Evolutionary conservation across 2,329 filamentous ascomycete species (phyloP).

Genomic region (Blumeria hordei): DNA sequence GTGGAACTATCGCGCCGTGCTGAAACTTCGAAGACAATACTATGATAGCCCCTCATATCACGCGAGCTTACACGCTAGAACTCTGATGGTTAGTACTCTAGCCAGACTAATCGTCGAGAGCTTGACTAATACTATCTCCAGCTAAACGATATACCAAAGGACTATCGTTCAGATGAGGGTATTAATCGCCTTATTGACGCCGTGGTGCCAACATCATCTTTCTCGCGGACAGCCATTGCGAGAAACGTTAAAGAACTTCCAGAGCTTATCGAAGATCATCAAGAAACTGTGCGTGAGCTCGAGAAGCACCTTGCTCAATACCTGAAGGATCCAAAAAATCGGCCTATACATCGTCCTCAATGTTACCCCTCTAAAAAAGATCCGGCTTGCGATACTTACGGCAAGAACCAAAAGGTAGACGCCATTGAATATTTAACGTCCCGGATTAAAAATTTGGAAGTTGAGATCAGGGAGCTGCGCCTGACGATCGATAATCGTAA

Average conservation of each 20-base stretch:
- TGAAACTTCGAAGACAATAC: conserved; percentile 47
- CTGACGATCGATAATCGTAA: conserved; percentile 65
- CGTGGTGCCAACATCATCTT: conserved; percentile 52
- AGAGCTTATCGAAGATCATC: conserved; percentile 62
- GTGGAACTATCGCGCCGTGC: conserved; percentile 64
- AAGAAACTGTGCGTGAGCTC: conserved; percentile 54
- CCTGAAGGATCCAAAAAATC: conserved; percentile 58
- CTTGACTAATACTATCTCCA: conserved; percentile 16
- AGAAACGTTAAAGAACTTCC: conserved; percentile 84
- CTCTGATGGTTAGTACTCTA: conserved; percentile 29
- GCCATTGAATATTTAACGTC: conserved; percentile 82
- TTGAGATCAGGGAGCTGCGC: conserved; percentile 64
- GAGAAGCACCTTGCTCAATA: conserved; percentile 75
- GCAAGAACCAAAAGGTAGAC: conserved; percentile 56
- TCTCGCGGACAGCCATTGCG: conserved; percentile 61
- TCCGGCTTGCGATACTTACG: conserved; percentile 35
- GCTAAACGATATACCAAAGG: conserved; percentile 64
- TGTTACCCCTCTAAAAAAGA: conserved; percentile 68
- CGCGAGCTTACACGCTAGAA: conserved; percentile 55
- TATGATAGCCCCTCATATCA: conserved; percentile 78
- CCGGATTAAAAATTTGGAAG: conserved; percentile 60
- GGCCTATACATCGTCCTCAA: conserved; percentile 53
- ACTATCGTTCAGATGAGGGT: conserved; percentile 62
- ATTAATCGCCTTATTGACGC: conserved; percentile 63
- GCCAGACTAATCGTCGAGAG: not conserved